Evolutionary conservation across 495 filamentous ascomycete genomes (phyloP), one percentile per base, ranked within the genome.

Genomic region (Antarctomyces pellizariae): DNA sequence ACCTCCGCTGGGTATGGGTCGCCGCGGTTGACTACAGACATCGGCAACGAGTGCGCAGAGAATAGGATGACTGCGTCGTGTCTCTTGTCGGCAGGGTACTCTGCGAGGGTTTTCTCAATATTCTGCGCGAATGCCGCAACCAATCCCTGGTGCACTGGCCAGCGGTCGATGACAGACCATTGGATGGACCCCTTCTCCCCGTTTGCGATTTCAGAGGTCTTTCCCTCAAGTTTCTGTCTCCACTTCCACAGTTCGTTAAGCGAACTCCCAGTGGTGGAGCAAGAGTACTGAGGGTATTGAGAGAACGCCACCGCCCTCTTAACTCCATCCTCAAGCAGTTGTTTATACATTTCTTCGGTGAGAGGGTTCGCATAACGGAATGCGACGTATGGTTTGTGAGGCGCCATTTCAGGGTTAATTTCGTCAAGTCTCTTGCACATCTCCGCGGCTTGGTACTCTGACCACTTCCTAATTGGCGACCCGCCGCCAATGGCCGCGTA

Each of bases 261-360:
- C 24, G 76, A 86, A 49, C 79, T 90, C 18, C 89, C 89, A 1
- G 89, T 99, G 4, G 89, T 99, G 13, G 79, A 90, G 50, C 89
- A 99, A n/a, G 76, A 86, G 46, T 99, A 99, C 45, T 99, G 89
- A 12, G 89, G 89, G 39, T 99, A 99, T 46, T 99, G 89, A 3
- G 86, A 91, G 47, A 95, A 99, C 2, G 89, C 89, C 4, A 99
- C 78, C 3, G 89, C 89, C 27, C 89, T 67, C 18, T 77, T 78
- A 39, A 99, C 83, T 0, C 89, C 89, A 50, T 99, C 89, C 13
- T 62, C 67, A 22, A 93, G 48, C 32, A 99, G 46, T 33, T 64
- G 57, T 14, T 59, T 55, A 43, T 95, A 95, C 64, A 76, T 89
- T 26, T 84, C 70, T 49, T 95, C 89, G 0, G 89, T 99, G 38